Evolutionary conservation across 106 monocot species (phyloP).

Genomic region (Hemerocallis citrina): DNA sequence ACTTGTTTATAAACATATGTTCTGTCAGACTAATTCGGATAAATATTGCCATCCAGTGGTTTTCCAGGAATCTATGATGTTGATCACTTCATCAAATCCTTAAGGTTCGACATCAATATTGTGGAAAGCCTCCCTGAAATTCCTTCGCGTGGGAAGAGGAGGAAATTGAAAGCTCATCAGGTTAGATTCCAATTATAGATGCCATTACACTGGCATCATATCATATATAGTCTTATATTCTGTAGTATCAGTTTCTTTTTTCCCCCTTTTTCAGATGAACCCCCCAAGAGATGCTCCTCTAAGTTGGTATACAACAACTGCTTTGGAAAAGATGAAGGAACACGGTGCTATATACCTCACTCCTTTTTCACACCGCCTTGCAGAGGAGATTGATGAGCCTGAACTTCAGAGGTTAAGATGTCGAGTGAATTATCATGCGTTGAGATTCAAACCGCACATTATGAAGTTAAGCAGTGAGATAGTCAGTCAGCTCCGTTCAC

Average conservation of each 20-base stretch:
- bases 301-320: constrained; percentile 70
- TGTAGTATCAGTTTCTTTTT: neutral
- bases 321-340: constrained; percentile 68
- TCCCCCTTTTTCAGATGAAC: constrained; percentile 32
- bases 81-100: constrained; percentile 71
- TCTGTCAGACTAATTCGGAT: constrained; percentile 20
- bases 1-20: neutral
- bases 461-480: constrained; percentile 80
- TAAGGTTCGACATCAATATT: constrained; percentile 67
- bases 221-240: neutral
- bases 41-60: constrained; percentile 44
- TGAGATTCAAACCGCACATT: constrained; percentile 87
- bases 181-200: constrained; percentile 13
- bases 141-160: constrained; percentile 55
- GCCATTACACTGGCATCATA: neutral
- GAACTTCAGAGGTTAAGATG: constrained; percentile 90
- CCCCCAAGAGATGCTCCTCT: constrained; percentile 91
- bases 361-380: constrained; percentile 83
- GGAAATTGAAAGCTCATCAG: constrained; percentile 77
- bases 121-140: constrained; percentile 74
- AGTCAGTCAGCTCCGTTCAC: constrained; percentile 57
- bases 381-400: constrained; percentile 79
- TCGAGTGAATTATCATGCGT: constrained; percentile 87
- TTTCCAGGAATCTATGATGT: constrained; percentile 98
- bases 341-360: constrained; percentile 83